Percentiles rank a stretch among this genome's conserved stretches.
These are phyloP conservation scores for Trichoderma harzianum DNA, from an alignment of 2,329 filamentous ascomycete genomes.

Conservation along the genomic window DNA sequence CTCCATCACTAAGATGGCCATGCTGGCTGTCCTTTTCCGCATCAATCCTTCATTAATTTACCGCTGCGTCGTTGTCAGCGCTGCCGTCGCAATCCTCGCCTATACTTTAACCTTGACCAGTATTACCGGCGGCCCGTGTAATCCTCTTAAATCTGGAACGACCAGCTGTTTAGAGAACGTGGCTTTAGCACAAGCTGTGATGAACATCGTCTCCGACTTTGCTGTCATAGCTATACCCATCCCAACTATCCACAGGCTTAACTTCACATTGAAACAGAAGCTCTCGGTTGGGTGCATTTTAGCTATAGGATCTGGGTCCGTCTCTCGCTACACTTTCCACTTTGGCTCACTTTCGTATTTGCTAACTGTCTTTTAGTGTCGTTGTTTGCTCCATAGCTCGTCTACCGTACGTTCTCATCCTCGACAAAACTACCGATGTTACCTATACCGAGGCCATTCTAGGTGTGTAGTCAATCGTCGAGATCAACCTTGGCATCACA, in stretches of 20 bases:
- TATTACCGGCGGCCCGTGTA: neutral
- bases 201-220: neutral
- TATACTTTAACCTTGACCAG: neutral
- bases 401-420: slow-evolving; percentile 20
- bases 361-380: neutral
- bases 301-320: neutral
- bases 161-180: neutral
- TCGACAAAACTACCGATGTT: neutral
- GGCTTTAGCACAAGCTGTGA: neutral
- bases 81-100: neutral
- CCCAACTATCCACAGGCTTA: neutral
- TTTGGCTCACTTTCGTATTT: neutral
- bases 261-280: neutral
- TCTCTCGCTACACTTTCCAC: neutral
- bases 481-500: neutral
- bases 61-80: neutral
- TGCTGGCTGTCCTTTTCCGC: neutral
- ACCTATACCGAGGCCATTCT: neutral
- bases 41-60: neutral
- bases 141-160: neutral
- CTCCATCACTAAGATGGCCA: neutral
- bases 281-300: neutral
- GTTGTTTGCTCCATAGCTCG: neutral
- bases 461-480: neutral
- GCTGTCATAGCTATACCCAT: neutral